Conservation (phyloP, 2,329 filamentous ascomycete species). For the Dryadomyces quercivorus region DNA sequence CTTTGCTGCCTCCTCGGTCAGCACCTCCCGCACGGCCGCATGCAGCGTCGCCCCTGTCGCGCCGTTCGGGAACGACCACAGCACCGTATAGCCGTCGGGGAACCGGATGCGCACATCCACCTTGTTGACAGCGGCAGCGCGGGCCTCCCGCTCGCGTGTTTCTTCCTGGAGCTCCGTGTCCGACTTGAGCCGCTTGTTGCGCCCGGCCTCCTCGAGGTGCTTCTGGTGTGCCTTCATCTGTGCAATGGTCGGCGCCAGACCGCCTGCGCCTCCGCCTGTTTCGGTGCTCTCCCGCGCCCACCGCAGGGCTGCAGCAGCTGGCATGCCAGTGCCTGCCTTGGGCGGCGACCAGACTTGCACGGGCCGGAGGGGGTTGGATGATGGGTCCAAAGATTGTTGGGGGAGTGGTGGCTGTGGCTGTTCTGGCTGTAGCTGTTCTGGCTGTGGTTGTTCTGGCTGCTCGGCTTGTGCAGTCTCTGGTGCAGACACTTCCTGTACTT, state of each 20-base stretch:
- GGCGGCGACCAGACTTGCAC: slow-evolving; percentile 71
- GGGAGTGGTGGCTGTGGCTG: not conserved
- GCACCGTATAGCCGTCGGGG: slow-evolving; percentile 70
- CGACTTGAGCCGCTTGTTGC: slow-evolving; percentile 68
- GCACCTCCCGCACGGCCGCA: slow-evolving; percentile 57
- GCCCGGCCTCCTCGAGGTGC: slow-evolving; percentile 45
- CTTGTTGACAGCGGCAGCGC: slow-evolving; percentile 51
- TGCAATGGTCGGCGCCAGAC: slow-evolving; percentile 66
- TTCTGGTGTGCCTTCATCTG: slow-evolving; percentile 67
- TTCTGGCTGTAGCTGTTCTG: not conserved
- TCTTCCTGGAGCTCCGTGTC: slow-evolving; percentile 70
- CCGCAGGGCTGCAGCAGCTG: slow-evolving; percentile 48
- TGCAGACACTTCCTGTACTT: not conserved
- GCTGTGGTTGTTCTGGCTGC: not conserved
- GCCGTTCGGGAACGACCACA: slow-evolving; percentile 54
- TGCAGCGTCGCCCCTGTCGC: slow-evolving; percentile 66
- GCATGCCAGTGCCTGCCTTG: slow-evolving; percentile 45
- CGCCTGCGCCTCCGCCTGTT: slow-evolving; percentile 39
- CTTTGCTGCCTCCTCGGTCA: slow-evolving; percentile 47
- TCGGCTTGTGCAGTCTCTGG: not conserved
- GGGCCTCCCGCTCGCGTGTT: slow-evolving; percentile 52
- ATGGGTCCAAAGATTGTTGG: not conserved
- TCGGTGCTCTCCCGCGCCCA: slow-evolving; percentile 24
- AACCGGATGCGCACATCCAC: slow-evolving; percentile 74
- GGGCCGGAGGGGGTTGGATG: slow-evolving; percentile 24